Evolutionary conservation across 83 land plant genomes (phyloP).

Genomic region (Larix sibirica): DNA sequence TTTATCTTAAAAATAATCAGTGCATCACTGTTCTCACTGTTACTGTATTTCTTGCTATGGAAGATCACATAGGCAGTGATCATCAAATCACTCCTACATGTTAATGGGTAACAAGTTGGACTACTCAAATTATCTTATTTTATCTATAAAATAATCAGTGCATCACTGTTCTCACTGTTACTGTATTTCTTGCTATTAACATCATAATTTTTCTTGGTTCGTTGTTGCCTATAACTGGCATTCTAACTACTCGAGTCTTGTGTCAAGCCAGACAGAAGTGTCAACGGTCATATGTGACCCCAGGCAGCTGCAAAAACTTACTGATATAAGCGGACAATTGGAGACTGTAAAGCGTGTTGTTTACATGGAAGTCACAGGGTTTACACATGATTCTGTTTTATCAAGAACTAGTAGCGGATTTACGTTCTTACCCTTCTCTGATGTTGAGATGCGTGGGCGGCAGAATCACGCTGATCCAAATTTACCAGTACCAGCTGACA

Average conservation of each 20-base stretch:
- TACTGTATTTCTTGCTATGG: no score
- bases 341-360: slow-evolving; percentile 79
- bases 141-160: not conserved
- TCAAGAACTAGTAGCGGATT: slow-evolving; percentile 44
- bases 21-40: no score
- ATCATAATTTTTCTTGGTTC: not conserved
- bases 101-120: no score
- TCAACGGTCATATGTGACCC: slow-evolving; percentile 92
- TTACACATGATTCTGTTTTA: slow-evolving; percentile 19
- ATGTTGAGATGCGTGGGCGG: slow-evolving; percentile 63
- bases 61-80: no score
- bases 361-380: slow-evolving; percentile 67
- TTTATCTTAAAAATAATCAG: no score
- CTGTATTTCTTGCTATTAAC: not conserved
- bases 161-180: not conserved
- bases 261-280: slow-evolving; percentile 82
- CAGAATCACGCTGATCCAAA: slow-evolving; percentile 60
- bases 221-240: not conserved
- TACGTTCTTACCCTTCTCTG: slow-evolving; percentile 62
- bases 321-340: slow-evolving; percentile 64
- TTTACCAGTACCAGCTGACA: slow-evolving; percentile 76
- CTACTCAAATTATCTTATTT: no score
- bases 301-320: slow-evolving; percentile 84
- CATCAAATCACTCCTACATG: no score
- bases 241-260: not conserved